These are phyloP conservation scores for Alternaria postmessia DNA, from an alignment of 2,329 filamentous ascomycete genomes.

Conservation along the genomic window DNA sequence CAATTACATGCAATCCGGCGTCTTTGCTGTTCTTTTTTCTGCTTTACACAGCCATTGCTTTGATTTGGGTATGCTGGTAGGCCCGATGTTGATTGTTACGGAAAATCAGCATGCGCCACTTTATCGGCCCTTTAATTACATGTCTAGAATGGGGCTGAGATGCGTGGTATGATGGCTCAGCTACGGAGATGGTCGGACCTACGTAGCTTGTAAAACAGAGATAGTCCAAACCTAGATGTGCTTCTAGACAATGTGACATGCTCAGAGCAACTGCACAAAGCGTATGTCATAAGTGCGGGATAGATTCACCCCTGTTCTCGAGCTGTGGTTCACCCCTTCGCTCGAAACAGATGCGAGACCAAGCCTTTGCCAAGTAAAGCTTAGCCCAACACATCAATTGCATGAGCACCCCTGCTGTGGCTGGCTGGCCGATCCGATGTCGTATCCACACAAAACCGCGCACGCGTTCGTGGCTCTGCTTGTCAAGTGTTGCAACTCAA, in stretches of 20 bases:
- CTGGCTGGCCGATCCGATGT: conserved; percentile 3
- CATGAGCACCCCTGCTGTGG: background rate
- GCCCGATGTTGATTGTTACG: background rate
- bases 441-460: background rate
- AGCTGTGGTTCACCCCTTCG: background rate
- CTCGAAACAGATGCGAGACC: conserved; percentile 9
- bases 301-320: background rate
- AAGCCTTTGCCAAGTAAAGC: conserved; percentile 37
- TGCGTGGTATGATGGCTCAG: background rate
- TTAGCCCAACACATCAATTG: conserved; percentile 16
- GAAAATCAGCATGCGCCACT: background rate
- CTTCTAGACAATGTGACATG: background rate
- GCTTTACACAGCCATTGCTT: background rate
- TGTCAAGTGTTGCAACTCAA: background rate
- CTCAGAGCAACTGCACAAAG: background rate
- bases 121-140: background rate
- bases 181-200: background rate
- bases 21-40: background rate
- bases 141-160: conserved; percentile 1
- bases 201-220: background rate
- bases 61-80: background rate
- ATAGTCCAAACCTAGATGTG: background rate
- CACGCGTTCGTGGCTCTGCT: background rate
- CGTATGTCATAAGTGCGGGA: background rate
- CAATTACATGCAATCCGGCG: background rate